These are phyloP conservation scores for Calycina herbarum DNA, from an alignment of 2,329 filamentous ascomycete genomes.

Conservation along the genomic window DNA sequence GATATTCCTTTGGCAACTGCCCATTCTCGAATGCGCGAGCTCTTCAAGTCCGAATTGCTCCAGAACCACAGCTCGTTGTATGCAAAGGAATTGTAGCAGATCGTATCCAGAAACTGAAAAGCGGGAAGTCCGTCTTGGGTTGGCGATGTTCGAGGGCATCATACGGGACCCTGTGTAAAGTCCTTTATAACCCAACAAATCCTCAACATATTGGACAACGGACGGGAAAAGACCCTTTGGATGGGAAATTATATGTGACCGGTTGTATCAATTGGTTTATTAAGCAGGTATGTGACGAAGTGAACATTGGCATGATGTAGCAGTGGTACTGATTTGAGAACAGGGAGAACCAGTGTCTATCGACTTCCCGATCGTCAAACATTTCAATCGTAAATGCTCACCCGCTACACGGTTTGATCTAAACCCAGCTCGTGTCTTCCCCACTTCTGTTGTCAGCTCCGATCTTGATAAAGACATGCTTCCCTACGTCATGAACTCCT, in stretches of 20 bases:
- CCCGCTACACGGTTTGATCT: constrained; percentile 8
- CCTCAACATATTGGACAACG: constrained; percentile 14
- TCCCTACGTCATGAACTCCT: constrained; percentile 16
- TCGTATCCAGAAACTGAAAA: constrained; percentile 20
- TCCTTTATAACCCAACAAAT: constrained; percentile 16
- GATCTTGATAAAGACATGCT: constrained; percentile 16
- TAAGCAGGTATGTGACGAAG: constrained; percentile 14
- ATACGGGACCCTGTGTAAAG: constrained; percentile 22
- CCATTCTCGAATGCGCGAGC: constrained; percentile 15
- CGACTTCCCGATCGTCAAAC: constrained; percentile 21
- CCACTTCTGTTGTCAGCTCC: constrained; percentile 12
- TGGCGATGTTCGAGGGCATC: constrained; percentile 20
- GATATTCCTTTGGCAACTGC: constrained; percentile 26
- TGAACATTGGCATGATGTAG: no score
- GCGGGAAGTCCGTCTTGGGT: constrained; percentile 16
- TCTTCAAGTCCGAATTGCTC: constrained; percentile 20
- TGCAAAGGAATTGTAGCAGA: constrained; percentile 27
- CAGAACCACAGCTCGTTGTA: constrained; percentile 26
- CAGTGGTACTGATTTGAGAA: neutral
- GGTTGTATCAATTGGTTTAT: constrained; percentile 24
- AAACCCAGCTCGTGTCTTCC: constrained; percentile 17
- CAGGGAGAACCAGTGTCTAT: constrained; percentile 23
- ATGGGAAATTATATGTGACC: constrained; percentile 23
- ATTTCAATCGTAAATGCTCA: constrained; percentile 18
- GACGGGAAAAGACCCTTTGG: constrained; percentile 15